Base-by-base conservation (phyloP, 345 rosid species). In the Lenwebbia sp. region DNA sequence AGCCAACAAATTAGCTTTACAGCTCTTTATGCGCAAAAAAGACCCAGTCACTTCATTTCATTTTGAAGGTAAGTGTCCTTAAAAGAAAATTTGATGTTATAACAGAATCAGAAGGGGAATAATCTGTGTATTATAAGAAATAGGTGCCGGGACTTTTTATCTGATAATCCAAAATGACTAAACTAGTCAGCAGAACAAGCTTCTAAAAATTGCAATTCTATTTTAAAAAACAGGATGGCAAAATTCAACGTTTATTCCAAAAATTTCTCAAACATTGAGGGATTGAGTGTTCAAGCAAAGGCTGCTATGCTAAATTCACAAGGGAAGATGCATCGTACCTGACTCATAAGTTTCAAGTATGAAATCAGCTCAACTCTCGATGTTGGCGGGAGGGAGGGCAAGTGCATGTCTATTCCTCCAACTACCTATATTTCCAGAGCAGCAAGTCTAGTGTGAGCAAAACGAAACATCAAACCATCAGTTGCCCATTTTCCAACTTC, bases 371-470 rank as follows among this genome's bases (percentile, higher is more conserved):
- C 92, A 88, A 95, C 92, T 78, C 92, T 89, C 51, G 92, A 87
- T 84, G 92, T 86, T 82, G 88, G 87, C 76, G 98, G 96, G 89
- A 96, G 94, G 28, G 93, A 90, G 60, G 98, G 96, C 52, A 96
- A 88, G 88, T 92, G 88, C 87, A 90, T 94, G 51, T 95, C 98
- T 14, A 83, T 92, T 60, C 94, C 98, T 85, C 98, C 98, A 81
- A 96, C 96, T 84, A 96, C 98, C 99, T 95, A 87, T 55, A 49
- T 83, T 60, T 60, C 55, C 83, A 88, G 84, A 89, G 83, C 87
- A 58, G 83, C 60, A 83, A 78, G 10, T 56, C 55, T 82, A 49
- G 30, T 15, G 53, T 52, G 76, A 65, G 81, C 82, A 58, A 49
- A 58, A 86, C 33, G n/a, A 49, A 83, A 83, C 28, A 75, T 12